A percentile compares a stretch with the other conserved stretches of the same genome.
Evolutionary conservation across 164 flowering plant genomes (phyloP).

Genomic region (Chimonanthus salicifolius): DNA sequence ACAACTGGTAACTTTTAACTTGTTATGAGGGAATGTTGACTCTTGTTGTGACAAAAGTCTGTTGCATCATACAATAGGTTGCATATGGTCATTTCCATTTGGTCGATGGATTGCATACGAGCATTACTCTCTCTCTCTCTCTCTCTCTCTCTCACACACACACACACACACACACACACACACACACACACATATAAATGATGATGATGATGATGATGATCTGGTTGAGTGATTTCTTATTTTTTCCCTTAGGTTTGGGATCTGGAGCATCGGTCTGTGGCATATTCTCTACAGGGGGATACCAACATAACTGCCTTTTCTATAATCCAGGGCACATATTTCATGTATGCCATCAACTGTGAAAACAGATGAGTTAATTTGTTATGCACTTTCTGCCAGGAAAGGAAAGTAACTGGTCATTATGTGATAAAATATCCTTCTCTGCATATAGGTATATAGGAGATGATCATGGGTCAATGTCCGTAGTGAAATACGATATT

Average conservation of each 20-base stretch:
- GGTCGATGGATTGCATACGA: neutral
- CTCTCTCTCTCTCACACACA: neutral
- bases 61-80: neutral
- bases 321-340: conserved; percentile 51
- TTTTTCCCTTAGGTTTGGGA: conserved; percentile 66
- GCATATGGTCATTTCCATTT: too few species aligned
- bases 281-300: conserved; percentile 61
- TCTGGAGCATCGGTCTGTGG: conserved; percentile 50
- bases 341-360: conserved; percentile 52
- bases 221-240: neutral
- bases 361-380: neutral
- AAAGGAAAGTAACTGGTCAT: conserved; percentile 8
- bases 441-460: conserved; percentile 58
- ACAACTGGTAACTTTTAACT: too few species aligned
- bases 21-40: neutral
- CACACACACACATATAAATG: neutral
- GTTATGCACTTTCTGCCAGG: conserved; percentile 2
- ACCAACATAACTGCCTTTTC: conserved; percentile 81
- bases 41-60: neutral
- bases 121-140: neutral
- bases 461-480: conserved; percentile 67
- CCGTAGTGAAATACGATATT: conserved; percentile 55
- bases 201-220: neutral
- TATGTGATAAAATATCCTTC: conserved; percentile 7
- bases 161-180: conserved; percentile 1